Percentiles rank a stretch among this genome's conserved stretches.
Evolutionary conservation across 352 stramenopile genomes (phyloP).

Genomic region (Pythium aphanidermatum): DNA sequence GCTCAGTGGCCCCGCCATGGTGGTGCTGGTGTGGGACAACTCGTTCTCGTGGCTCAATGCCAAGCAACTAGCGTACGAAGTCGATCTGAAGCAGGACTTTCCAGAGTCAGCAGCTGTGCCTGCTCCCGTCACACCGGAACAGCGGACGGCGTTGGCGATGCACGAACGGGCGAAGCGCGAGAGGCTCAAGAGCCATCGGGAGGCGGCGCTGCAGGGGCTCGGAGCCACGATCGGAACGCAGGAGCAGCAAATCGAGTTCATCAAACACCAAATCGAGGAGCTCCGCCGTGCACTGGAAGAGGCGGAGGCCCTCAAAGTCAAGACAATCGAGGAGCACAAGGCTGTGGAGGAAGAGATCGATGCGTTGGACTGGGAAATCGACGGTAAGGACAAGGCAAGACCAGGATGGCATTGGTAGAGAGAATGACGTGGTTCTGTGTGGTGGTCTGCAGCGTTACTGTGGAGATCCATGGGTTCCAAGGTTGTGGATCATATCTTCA

Average conservation of each 20-base stretch:
- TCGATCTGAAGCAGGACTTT: conserved; percentile 58
- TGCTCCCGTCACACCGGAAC: conserved; percentile 2
- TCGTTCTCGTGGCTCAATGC: conserved; percentile 78
- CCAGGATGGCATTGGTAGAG: neutral
- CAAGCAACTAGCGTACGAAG: conserved; percentile 68
- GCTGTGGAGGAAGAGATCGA: conserved; percentile 43
- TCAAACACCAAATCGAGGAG: conserved; percentile 58
- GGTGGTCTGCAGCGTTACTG: conserved; percentile 14
- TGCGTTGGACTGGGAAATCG: conserved; percentile 59
- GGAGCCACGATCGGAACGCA: conserved; percentile 43
- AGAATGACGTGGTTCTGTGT: conserved; percentile 1
- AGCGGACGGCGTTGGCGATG: conserved; percentile 32
- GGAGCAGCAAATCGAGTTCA: conserved; percentile 32
- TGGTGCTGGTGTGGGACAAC: conserved; percentile 75
- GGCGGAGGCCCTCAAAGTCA: conserved; percentile 32
- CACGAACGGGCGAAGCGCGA: conserved; percentile 41
- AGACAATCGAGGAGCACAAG: conserved; percentile 29
- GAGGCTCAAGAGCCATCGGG: conserved; percentile 25
- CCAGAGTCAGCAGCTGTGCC: neutral
- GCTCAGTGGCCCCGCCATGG: conserved; percentile 47
- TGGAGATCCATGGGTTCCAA: conserved; percentile 14
- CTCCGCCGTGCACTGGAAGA: conserved; percentile 31
- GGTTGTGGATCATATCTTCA: conserved; percentile 10
- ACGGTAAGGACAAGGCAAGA: conserved; percentile 25
- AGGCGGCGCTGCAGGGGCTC: conserved; percentile 32